Evolutionary conservation across 202 grass and related monocot species (phyloP), one percentile per base, ranked within the genome.

Genomic region (Setaria italica): DNA sequence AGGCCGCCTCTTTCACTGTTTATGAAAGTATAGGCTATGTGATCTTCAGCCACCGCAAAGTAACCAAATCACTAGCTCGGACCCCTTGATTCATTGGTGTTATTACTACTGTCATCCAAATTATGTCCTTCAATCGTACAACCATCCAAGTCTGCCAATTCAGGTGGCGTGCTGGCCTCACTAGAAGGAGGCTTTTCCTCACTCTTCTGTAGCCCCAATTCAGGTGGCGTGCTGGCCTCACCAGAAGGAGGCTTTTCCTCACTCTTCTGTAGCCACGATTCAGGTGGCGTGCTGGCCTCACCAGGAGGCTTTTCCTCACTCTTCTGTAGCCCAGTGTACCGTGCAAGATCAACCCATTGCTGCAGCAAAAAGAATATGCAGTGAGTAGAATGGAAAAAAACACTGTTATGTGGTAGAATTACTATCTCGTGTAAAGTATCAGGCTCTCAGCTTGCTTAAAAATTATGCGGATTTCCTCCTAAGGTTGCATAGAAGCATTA

Each of bases 321-420:
- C 33, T 84, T 90, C 33, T 99, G 96, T 72, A 99, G 14, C 53
- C 93, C 96, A 14, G 91, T 94, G 83, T 90, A 95, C 49, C 96
- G 87, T 33, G 96, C 96, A 81, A 99, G 91, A 94, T 99, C 96
- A 71, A 99, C 13, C 96, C 96, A 99, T 99, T 99, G 96, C 93
- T 99, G 85, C 82, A 95, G 79, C 9, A 72, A 81, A 82, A 35
- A 82, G 41, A 75, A 80, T 9, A 25, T 9, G 53, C 56, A 41
- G 55, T 71, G 48, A 65, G 56, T 7, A 58, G 51, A 29, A 15
- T 12, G 39, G 39, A 55, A 2, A 90, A 9, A 90, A 2, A 13
- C 55, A 56, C 35, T 58, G 25, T 2, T 12, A 47, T 9, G 49
- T 48, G 15, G 13, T 45, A 39, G 46, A 32, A 67, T 42, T 79